Evolutionary conservation across 108 stramenopile species (phyloP), one percentile per base, ranked within the genome.

Genomic region (Stephanodiscus minutulus): DNA sequence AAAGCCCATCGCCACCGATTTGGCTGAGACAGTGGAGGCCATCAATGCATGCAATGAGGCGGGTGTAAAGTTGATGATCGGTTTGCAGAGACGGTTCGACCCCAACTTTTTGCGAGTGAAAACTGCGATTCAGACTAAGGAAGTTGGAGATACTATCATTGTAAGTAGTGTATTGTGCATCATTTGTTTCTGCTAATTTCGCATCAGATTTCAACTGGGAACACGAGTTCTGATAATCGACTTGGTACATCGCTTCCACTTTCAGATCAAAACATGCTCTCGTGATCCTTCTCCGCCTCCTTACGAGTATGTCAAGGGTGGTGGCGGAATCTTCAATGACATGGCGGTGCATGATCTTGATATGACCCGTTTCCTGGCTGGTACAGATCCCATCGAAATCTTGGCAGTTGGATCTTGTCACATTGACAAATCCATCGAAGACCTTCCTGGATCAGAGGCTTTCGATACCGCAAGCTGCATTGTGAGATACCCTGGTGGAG

Each of bases 331-430:
- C 76, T 97, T 97, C 77, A 91, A 93, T 55, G 97, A 97, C 65
- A 97, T 97, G 97, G 97, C 97, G 35, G 97, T 98, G 74, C 97
- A 98, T 83, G 97, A 98, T 86, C 84, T 98, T 37, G 97, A 98
- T 68, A 98, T 98, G 97, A 78, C 88, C 53, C 90, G 97, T 31
- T 96, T 95, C 86, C 81, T 98, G 56, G 93, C 95, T 53, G 96
- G 94, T 54, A 69, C 66, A 9, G 97, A 98, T 72, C 97, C 97
- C 47, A 86, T 93, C 73, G 96, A 94, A 37, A 97, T 93, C 58
- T 75, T 94, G 61, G 93, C 92, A 55, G 80, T 90, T 72, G 91
- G 93, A 58, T 89, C 90, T 25, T 94, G 92, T 79, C 96, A 96
- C 84, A 97, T 98, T 83, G 97, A 98, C 77, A 93, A 93, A 81